Base-by-base conservation (phyloP, 73 alveolate species). In the Urostyla sp. region DNA sequence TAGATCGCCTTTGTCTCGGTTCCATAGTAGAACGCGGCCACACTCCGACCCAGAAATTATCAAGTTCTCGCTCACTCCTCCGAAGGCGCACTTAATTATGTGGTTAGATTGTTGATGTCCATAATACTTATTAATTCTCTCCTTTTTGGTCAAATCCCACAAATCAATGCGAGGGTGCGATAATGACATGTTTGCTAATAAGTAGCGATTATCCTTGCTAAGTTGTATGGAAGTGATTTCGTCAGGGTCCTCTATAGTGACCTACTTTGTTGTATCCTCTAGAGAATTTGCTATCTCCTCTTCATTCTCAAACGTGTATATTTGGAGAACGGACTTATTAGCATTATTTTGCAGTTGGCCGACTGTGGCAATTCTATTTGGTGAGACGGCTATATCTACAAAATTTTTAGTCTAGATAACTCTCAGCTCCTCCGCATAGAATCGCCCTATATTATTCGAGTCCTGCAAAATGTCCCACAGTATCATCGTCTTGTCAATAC, bases 1-100 rank as follows among this genome's bases (percentile, higher is more conserved):
- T 2, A 54, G 24, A 20, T 51, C 90, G 0, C 82, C 85, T 10
- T 21, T 26, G 20, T 87, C 82, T 57, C 92, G 78, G 0, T 84
- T 79, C 94, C 96, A 90, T 31, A 90, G 23, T 63, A 79, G 80
- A 10, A 90, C 84, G 21, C 5, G 34, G 16, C 90, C 74, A 72
- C 87, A 92, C 72, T 90, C 94, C 40, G 92, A 67, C 18, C 96
- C 96, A 87, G 91, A 73, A 36, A 90, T 28, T 15, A 90, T 85
- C 61, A 73, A 87, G 53, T 81, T 76, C 15, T 90, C 94, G 54
- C 73, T 69, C 30, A 45, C 85, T 18, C 94, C 96, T 57, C 89
- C 96, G 57, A 90, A 90, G 54, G 75, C 67, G 58, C 96, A 90
- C 59, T 80, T 79, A 4, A 90, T 53, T 54, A 84, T 78, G 84